Base-by-base conservation (phyloP, 2,329 filamentous ascomycete species). In the Cephalotrichum gorgonifer region DNA sequence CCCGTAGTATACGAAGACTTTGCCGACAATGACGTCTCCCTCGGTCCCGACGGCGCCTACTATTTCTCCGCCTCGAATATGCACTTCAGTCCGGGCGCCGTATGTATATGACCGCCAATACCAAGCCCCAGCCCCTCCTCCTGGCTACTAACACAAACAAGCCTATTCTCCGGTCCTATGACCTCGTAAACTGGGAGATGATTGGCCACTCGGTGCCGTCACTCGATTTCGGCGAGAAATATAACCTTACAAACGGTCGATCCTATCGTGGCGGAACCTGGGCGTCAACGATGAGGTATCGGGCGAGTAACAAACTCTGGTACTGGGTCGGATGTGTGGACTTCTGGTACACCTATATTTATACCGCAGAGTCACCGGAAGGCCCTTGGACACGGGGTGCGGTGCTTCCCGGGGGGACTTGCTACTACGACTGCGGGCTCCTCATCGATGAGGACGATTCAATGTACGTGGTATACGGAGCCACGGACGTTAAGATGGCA, bases 271-370 rank as follows among this genome's bases (percentile, higher is more conserved):
- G 70, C 39, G 78, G 78, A 15, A 46, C 44, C 9, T 46, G 44
- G 44, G 44, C 44, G 2, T 46, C 72, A 0, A 72, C 70, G 0
- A 61, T 80, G 51, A 62, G 71, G 6, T 78, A 79, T 56, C 69
- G 74, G 6, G 55, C 67, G 44, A 73, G 69, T 31, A 72, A 66
- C 25, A 63, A 67, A 1, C 61, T 64, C 1, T 81, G 70, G 60
- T 78, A 79, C 62, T 81, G 76, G 76, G 66, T 77, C 6, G 78
- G 76, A 1, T 81, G 77, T 54, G 64, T 76, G 47, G 67, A 75
- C 43, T 72, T 66, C 46, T 62, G 64, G 33, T 65, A 67, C 6
- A 76, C 76, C 0, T 78, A 76, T 55, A 61, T 81, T 33, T 81
- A 72, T 54, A 77, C 75, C 0, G 66, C 76, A 0, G 47, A 61